Percentiles rank a stretch among this genome's conserved stretches.
phyloP scores from a whole-genome alignment of 2,329 filamentous ascomycete species.

The Metarhizium sp. region DNA sequence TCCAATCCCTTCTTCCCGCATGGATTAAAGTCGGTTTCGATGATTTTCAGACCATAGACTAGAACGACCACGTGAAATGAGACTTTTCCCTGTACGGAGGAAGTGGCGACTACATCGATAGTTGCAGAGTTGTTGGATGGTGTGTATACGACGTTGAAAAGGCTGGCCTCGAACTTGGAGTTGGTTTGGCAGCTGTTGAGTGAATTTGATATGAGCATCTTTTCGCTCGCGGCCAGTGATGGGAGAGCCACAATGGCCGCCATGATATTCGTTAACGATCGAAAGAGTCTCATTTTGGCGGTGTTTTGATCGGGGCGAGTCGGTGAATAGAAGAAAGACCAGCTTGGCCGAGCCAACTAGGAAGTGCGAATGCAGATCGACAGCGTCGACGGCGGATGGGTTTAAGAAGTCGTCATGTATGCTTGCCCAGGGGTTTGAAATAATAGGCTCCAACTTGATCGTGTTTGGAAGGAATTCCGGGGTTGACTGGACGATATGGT shows the following conservation, averaged over 20 bases:
- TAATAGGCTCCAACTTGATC: no score
- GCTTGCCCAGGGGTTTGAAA: no score
- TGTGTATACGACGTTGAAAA: slow-evolving; percentile 72
- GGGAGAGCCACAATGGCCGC: slow-evolving; percentile 5
- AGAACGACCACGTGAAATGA: slow-evolving; percentile 51
- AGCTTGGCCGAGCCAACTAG: neutral
- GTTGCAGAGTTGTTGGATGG: slow-evolving; percentile 58
- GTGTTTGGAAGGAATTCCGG: no score
- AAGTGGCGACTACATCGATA: slow-evolving; percentile 67
- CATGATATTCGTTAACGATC: neutral
- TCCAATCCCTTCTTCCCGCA: slow-evolving; percentile 53
- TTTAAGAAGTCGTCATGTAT: neutral
- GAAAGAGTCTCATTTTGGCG: slow-evolving; percentile 4
- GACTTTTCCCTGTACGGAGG: slow-evolving; percentile 54
- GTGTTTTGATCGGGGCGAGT: neutral
- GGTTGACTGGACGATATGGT: no score
- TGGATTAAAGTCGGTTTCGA: slow-evolving; percentile 58
- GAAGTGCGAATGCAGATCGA: neutral
- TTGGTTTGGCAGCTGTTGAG: slow-evolving; percentile 71
- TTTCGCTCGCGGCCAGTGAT: slow-evolving; percentile 3
- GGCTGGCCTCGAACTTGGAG: slow-evolving; percentile 70
- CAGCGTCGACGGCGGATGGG: neutral
- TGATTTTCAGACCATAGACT: slow-evolving; percentile 50
- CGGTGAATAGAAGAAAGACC: neutral
- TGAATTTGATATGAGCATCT: slow-evolving; percentile 43